Evolutionary conservation across 2,329 filamentous ascomycete genomes (phyloP).

Genomic region (Hypoxylon rubiginosum): DNA sequence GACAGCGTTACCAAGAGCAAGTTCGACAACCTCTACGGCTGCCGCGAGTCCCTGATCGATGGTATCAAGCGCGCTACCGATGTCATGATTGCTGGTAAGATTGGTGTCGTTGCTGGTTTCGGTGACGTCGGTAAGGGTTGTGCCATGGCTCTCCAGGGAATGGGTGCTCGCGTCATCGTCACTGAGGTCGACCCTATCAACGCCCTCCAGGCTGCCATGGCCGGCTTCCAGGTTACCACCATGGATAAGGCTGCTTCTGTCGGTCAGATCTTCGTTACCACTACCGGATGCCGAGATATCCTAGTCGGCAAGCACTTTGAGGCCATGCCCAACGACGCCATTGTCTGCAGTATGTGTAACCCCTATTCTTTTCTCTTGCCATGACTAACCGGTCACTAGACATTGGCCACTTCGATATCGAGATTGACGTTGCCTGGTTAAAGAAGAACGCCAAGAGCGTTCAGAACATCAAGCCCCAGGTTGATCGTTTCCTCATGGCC

Average conservation of each 20-base stretch:
- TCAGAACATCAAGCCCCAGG: slow-evolving; percentile 99
- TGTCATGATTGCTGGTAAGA: slow-evolving; percentile 99
- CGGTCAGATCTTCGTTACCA: slow-evolving; percentile 99
- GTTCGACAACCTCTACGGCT: slow-evolving; percentile 99
- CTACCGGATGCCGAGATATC: slow-evolving; percentile 99
- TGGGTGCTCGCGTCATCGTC: slow-evolving; percentile 96
- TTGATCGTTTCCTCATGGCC: slow-evolving; percentile 96
- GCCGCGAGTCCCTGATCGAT: slow-evolving; percentile 98
- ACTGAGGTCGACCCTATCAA: slow-evolving; percentile 99
- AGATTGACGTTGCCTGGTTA: slow-evolving; percentile 99
- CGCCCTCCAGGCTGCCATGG: slow-evolving; percentile 97
- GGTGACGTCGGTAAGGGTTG: slow-evolving; percentile 99
- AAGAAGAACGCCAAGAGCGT: slow-evolving; percentile 95
- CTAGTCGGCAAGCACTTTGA: slow-evolving; percentile 93
- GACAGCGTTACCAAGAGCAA: slow-evolving; percentile 99
- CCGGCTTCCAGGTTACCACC: slow-evolving; percentile 95
- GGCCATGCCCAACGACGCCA: slow-evolving; percentile 96
- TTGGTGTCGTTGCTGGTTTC: slow-evolving; percentile 96
- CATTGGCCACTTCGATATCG: slow-evolving; percentile 99
- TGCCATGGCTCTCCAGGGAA: slow-evolving; percentile 93
- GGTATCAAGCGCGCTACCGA: slow-evolving; percentile 99
- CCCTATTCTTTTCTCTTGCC: background rate
- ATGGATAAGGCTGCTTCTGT: slow-evolving; percentile 94
- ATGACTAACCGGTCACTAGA: slow-evolving; percentile 61
- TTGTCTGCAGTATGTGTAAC: slow-evolving; percentile 86